Percentiles rank a stretch among this genome's conserved stretches.
These are phyloP conservation scores for Trichoderma simmonsii DNA, from an alignment of 2,329 filamentous ascomycete genomes.

Conservation along the genomic window DNA sequence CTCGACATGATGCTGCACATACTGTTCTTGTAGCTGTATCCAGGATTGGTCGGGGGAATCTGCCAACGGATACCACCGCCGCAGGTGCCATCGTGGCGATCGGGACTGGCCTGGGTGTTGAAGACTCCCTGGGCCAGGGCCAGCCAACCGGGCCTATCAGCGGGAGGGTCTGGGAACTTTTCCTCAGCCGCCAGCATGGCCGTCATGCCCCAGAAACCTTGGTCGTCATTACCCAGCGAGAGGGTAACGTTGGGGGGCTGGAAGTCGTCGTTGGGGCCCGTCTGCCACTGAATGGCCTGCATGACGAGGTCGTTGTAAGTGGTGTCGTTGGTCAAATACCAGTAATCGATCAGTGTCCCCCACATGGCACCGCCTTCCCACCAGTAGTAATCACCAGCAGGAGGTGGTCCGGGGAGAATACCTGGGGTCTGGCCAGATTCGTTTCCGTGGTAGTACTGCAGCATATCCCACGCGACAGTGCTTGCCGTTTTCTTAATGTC, in stretches of 20 bases:
- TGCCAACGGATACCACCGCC: slow-evolving; percentile 72
- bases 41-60: slow-evolving; percentile 69
- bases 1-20: slow-evolving; percentile 12
- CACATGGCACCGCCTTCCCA: slow-evolving; percentile 65
- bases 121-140: slow-evolving; percentile 63
- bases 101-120: slow-evolving; percentile 50
- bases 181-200: slow-evolving; percentile 58
- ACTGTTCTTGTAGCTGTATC: slow-evolving; percentile 73
- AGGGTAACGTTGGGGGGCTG: slow-evolving; percentile 54
- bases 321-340: slow-evolving; percentile 57
- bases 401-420: slow-evolving; percentile 48
- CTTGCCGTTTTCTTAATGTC: slow-evolving; percentile 40
- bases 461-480: slow-evolving; percentile 42
- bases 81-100: slow-evolving; percentile 55
- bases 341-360: slow-evolving; percentile 62
- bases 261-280: slow-evolving; percentile 51
- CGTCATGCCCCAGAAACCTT: slow-evolving; percentile 65
- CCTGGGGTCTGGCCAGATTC: slow-evolving; percentile 43
- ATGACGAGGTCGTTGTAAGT: slow-evolving; percentile 56
- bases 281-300: slow-evolving; percentile 51
- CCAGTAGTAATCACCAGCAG: slow-evolving; percentile 57
- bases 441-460: slow-evolving; percentile 47
- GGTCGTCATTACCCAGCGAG: slow-evolving; percentile 61
- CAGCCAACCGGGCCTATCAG: slow-evolving; percentile 50
- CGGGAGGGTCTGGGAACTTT: slow-evolving; percentile 53